Evolutionary conservation across 257 asterid genomes (phyloP).

Genomic region (Orobanche coerulescens): DNA sequence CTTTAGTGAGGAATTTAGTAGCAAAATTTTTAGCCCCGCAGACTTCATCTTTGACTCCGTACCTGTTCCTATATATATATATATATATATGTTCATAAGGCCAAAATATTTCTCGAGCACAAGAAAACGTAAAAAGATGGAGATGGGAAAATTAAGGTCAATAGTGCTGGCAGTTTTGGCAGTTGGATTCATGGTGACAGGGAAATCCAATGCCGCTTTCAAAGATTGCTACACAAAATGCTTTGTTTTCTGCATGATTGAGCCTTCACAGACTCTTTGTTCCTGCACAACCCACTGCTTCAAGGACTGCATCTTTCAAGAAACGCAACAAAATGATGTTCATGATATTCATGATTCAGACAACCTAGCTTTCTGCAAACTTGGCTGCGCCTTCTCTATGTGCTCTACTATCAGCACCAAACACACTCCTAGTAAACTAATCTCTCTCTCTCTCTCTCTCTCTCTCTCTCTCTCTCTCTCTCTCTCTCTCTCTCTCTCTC

Average conservation of each 20-base stretch:
- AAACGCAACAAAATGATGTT: slow-evolving; percentile 24
- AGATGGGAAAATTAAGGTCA: slow-evolving; percentile 32
- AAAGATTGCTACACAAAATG: slow-evolving; percentile 86
- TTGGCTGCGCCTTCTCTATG: slow-evolving; percentile 76
- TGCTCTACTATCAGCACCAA: slow-evolving; percentile 66
- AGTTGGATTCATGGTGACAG: slow-evolving; percentile 34
- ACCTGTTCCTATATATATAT: no score
- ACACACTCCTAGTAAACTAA: slow-evolving; percentile 55
- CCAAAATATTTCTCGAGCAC: not conserved
- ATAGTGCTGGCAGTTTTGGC: slow-evolving; percentile 34
- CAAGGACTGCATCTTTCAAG: slow-evolving; percentile 73
- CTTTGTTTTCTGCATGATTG: slow-evolving; percentile 77
- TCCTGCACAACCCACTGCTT: slow-evolving; percentile 82
- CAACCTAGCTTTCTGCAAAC: slow-evolving; percentile 65
- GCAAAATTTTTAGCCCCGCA: no score
- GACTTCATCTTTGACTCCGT: no score
- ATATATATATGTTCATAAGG: slow-evolving; percentile 13
- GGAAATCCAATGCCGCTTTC: slow-evolving; percentile 44
- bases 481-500: no score
- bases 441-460: not conserved
- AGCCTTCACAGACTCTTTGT: slow-evolving; percentile 74
- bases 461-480: no score
- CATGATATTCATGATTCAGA: slow-evolving; percentile 17
- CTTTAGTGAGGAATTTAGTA: no score
- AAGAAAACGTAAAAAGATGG: slow-evolving; percentile 26